Percentiles rank a stretch among this genome's conserved stretches.
phyloP scores from a whole-genome alignment of 352 stramenopile genomes.

The Peronospora farinosa region DNA sequence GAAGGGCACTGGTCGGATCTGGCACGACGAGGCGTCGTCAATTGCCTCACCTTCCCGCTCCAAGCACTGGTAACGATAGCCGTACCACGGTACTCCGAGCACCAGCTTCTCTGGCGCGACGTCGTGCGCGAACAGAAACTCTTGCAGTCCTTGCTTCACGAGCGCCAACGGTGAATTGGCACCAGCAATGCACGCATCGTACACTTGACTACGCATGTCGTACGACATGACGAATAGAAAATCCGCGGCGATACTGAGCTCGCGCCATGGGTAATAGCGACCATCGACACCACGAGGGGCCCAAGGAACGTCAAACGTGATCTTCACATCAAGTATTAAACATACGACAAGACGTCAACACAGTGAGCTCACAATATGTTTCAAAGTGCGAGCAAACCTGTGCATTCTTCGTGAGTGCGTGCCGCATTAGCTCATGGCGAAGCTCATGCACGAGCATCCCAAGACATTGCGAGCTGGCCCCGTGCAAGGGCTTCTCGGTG shows the following conservation, averaged over 20 bases:
- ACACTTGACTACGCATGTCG: constrained; percentile 89
- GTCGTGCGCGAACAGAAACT: constrained; percentile 61
- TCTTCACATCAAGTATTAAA: constrained; percentile 25
- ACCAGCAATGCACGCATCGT: constrained; percentile 78
- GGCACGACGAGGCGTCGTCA: constrained; percentile 21
- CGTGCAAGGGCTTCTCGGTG: constrained; percentile 62
- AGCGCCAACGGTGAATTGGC: constrained; percentile 79
- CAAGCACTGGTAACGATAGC: constrained; percentile 80
- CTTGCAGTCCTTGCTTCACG: constrained; percentile 63
- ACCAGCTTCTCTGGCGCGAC: constrained; percentile 75
- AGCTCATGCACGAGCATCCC: constrained; percentile 54
- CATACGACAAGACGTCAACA: constrained; percentile 6
- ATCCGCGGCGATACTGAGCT: constrained; percentile 58
- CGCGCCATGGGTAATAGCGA: constrained; percentile 77
- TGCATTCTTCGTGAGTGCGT: constrained; percentile 51
- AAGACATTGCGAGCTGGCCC: constrained; percentile 38
- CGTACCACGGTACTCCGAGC: constrained; percentile 89
- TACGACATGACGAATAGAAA: constrained; percentile 92
- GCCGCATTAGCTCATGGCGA: constrained; percentile 42
- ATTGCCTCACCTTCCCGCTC: constrained; percentile 5
- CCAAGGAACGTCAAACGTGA: constrained; percentile 82
- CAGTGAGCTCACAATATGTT: neutral
- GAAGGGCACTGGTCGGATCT: constrained; percentile 40
- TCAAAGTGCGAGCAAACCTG: constrained; percentile 34
- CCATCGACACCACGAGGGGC: constrained; percentile 69